phyloP scores from a whole-genome alignment of 176 grass and related monocot species.

The Tillandsia leiboldiana region DNA sequence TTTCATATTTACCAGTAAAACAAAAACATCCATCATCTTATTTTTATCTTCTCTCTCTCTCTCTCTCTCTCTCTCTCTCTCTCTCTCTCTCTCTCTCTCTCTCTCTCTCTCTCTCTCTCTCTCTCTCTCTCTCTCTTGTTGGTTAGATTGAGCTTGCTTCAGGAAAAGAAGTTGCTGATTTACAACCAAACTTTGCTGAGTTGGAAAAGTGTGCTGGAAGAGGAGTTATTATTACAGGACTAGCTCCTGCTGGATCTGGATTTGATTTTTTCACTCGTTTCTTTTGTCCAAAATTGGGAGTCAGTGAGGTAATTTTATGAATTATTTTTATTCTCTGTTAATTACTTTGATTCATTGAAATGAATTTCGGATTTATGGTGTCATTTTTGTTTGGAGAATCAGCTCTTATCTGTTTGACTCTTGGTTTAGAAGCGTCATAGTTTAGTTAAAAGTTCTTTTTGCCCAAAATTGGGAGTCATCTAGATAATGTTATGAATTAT shows the following conservation, averaged over 20 bases:
- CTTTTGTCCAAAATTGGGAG: constrained; percentile 37
- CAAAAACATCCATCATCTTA: not conserved
- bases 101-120: not conserved
- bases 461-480: constrained; percentile 43
- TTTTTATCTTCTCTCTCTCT: not conserved
- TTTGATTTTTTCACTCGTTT: constrained; percentile 70
- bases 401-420: too few relatives aligned
- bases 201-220: constrained; percentile 34
- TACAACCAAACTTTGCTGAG: constrained; percentile 49
- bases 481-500: constrained; percentile 35
- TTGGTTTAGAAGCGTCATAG: too few relatives aligned
- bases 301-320: constrained; percentile 47
- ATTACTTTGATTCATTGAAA: too few relatives aligned
- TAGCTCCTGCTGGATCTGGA: constrained; percentile 48
- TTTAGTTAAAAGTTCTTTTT: constrained; percentile 3
- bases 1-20: not conserved
- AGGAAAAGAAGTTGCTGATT: constrained; percentile 44
- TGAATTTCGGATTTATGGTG: too few relatives aligned
- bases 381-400: too few relatives aligned
- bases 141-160: constrained; percentile 74
- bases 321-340: not conserved
- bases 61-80: not conserved
- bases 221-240: constrained; percentile 51
- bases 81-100: not conserved
- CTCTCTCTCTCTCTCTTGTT: not conserved